Evolutionary conservation across 768 basidiomycete species (phyloP).

Genomic region (Omphalotus guepiniiformis): DNA sequence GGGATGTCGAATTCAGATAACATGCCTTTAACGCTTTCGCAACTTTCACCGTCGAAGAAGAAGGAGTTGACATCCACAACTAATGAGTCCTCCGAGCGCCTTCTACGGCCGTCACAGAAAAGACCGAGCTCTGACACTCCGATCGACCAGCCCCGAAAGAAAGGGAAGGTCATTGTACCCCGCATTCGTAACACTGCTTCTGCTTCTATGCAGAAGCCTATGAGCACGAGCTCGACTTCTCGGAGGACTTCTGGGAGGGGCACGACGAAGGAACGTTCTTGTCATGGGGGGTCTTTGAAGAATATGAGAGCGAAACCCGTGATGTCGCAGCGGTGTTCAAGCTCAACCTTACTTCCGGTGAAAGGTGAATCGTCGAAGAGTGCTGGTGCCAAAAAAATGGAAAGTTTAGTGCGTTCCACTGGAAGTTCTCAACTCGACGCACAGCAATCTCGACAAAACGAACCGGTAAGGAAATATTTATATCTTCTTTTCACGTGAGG

Average conservation of each 20-base stretch:
- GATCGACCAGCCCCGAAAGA: constrained; percentile 24
- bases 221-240: constrained; percentile 1
- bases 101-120: constrained; percentile 42
- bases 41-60: constrained; percentile 42
- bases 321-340: background rate
- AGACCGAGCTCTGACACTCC: constrained; percentile 33
- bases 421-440: background rate
- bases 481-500: background rate
- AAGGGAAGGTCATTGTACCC: constrained; percentile 23
- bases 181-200: background rate
- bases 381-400: no score
- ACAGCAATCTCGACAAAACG: background rate
- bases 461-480: no score
- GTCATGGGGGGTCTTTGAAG: background rate
- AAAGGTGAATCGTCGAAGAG: no score
- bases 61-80: background rate
- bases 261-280: background rate
- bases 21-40: constrained; percentile 41
- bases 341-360: no score
- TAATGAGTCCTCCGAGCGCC: constrained; percentile 25
- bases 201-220: background rate
- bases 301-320: background rate
- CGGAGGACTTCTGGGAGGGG: background rate
- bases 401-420: background rate
- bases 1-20: background rate